phyloP scores from a whole-genome alignment of 108 stramenopile genomes.

The Stephanodiscus minutulus region DNA sequence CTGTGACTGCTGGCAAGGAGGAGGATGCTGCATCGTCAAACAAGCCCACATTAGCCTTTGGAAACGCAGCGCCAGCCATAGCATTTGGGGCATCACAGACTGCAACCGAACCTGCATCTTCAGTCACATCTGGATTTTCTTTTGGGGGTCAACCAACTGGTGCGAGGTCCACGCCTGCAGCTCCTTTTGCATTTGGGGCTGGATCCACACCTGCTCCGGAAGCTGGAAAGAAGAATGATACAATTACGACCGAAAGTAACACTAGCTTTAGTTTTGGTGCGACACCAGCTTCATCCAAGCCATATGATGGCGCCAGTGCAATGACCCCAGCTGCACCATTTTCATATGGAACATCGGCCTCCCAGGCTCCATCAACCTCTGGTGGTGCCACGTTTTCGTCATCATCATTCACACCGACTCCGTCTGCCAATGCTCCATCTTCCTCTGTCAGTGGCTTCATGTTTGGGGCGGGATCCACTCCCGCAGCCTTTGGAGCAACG shows the following conservation, averaged over 20 bases:
- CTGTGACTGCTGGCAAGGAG: not conserved
- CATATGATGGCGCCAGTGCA: constrained; percentile 11
- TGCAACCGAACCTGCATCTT: not conserved
- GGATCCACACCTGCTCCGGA: constrained; percentile 1
- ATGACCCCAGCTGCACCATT: constrained; percentile 13
- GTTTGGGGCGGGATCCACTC: constrained; percentile 7
- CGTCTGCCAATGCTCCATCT: not conserved
- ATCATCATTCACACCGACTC: constrained; percentile 1
- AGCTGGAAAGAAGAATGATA: constrained; percentile 1
- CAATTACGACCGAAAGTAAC: not conserved
- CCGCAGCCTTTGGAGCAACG: constrained; percentile 9
- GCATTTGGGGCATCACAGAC: not conserved
- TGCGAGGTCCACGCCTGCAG: constrained; percentile 5
- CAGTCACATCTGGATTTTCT: constrained; percentile 4
- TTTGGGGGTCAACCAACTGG: constrained; percentile 5
- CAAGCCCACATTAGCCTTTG: constrained; percentile 9
- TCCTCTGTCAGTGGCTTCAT: not conserved
- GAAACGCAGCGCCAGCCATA: not conserved
- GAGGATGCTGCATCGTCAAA: not conserved
- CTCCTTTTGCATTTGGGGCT: constrained; percentile 1
- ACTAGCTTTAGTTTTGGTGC: constrained; percentile 1
- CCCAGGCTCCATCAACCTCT: constrained; percentile 11
- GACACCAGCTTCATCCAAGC: not conserved
- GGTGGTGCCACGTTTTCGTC: constrained; percentile 8
- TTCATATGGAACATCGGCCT: constrained; percentile 21